A percentile compares a stretch with the other conserved stretches of the same genome.
These are phyloP conservation scores for Artemisia tridentata DNA, from an alignment of 129 eudicot species.

Conservation along the genomic window DNA sequence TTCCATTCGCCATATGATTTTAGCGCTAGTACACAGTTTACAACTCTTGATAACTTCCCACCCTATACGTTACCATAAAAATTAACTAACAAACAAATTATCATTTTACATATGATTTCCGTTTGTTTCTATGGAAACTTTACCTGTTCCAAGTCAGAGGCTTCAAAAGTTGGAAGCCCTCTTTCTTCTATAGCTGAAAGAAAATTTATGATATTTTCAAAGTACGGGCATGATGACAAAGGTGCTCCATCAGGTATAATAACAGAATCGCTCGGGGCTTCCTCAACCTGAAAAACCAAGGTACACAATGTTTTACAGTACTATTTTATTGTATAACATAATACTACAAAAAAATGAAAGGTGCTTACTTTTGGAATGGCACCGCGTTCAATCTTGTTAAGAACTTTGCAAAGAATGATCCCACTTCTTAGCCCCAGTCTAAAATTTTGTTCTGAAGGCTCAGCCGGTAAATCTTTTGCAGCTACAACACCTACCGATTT, in stretches of 20 bases:
- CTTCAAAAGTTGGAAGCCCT: constrained; percentile 82
- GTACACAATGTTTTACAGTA: constrained; percentile 14
- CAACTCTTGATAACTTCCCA: constrained; percentile 70
- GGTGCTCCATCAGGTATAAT: constrained; percentile 85
- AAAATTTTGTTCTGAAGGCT: constrained; percentile 90
- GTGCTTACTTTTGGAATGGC: constrained; percentile 60
- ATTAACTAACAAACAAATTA: background rate
- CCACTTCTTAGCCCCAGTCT: constrained; percentile 86
- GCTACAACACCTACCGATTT: constrained; percentile 71
- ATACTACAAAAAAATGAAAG: background rate
- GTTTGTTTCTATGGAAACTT: constrained; percentile 9
- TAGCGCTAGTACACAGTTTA: constrained; percentile 74
- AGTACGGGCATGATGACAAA: constrained; percentile 64
- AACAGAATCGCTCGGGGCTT: constrained; percentile 54
- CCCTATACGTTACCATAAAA: constrained; percentile 44
- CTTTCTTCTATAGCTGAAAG: constrained; percentile 60
- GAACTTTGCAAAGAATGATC: constrained; percentile 69
- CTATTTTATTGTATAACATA: background rate
- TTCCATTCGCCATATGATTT: constrained; percentile 73
- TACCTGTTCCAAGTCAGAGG: constrained; percentile 84
- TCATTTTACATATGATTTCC: background rate
- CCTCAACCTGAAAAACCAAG: constrained; percentile 51
- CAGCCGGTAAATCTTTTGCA: constrained; percentile 86
- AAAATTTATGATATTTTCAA: constrained; percentile 75
- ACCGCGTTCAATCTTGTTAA: constrained; percentile 74